phyloP scores from a whole-genome alignment of 176 grass and related monocot species.

The Aegilops sharonensis region DNA sequence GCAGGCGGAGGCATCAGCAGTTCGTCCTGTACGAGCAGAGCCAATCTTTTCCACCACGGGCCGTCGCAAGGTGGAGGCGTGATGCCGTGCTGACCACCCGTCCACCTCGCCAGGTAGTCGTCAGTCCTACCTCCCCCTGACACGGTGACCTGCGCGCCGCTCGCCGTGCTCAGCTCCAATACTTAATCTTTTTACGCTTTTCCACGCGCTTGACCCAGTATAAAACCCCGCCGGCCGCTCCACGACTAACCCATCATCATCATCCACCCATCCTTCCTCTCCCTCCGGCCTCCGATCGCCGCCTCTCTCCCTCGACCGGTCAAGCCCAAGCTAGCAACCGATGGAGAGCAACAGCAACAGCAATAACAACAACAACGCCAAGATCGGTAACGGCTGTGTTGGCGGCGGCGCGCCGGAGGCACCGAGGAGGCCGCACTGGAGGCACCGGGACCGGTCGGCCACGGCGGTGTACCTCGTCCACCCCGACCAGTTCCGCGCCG shows the following conservation, averaged over 20 bases:
- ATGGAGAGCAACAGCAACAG: background rate
- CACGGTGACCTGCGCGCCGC: background rate
- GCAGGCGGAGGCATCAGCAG: background rate
- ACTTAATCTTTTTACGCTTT: background rate
- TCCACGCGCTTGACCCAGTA: background rate
- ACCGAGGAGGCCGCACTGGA: conserved; percentile 32
- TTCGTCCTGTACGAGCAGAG: background rate
- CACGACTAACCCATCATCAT: background rate
- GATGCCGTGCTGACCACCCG: background rate
- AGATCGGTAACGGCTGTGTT: background rate
- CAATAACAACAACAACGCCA: background rate
- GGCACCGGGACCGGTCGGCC: conserved; percentile 32
- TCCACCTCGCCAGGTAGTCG: background rate
- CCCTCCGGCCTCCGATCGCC: background rate
- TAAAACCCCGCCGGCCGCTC: background rate
- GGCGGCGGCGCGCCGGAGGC: background rate
- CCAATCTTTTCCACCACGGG: background rate
- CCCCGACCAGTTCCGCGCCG: conserved; percentile 34
- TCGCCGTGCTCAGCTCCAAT: background rate
- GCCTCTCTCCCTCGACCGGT: background rate
- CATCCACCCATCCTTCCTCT: background rate
- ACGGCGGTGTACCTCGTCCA: conserved; percentile 42
- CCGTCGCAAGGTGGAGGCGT: background rate
- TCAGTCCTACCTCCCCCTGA: background rate
- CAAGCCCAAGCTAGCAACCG: background rate